Conservation (phyloP, 345 rosid genomes). For the Lepidium sativum region DNA sequence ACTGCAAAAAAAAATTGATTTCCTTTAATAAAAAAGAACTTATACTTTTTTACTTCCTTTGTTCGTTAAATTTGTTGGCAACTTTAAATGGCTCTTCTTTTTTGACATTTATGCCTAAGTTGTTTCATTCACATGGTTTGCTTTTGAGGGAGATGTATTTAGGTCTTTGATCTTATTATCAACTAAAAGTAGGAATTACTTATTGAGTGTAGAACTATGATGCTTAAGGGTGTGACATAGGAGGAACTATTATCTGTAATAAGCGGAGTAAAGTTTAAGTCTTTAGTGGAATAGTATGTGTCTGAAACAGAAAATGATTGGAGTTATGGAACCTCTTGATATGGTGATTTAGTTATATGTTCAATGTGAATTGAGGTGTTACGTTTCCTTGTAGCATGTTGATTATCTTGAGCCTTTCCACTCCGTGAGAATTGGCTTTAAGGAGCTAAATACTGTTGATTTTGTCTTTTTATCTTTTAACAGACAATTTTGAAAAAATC, state of each 20-base stretch:
- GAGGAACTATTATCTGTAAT: too few species aligned
- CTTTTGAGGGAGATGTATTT: background rate
- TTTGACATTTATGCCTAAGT: background rate
- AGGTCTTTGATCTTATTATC: background rate
- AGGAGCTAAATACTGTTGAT: background rate
- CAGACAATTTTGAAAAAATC: slow-evolving; percentile 38
- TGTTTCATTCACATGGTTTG: background rate
- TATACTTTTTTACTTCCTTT: background rate
- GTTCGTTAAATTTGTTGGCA: background rate
- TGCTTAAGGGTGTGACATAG: too few species aligned
- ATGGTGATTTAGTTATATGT: background rate
- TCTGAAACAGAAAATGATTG: background rate
- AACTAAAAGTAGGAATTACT: background rate
- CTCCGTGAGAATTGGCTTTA: background rate
- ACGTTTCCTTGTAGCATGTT: background rate
- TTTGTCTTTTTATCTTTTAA: background rate
- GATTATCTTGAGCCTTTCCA: background rate
- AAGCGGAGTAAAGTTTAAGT: background rate
- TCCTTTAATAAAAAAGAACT: background rate
- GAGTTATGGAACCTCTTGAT: background rate
- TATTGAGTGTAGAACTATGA: too few species aligned
- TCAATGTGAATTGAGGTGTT: background rate
- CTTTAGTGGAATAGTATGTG: background rate
- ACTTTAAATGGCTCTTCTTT: background rate
- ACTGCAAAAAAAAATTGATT: background rate